Evolutionary conservation across 805 yeast species (phyloP).

Genomic region (Wickerhamomyces strasburgensis): DNA sequence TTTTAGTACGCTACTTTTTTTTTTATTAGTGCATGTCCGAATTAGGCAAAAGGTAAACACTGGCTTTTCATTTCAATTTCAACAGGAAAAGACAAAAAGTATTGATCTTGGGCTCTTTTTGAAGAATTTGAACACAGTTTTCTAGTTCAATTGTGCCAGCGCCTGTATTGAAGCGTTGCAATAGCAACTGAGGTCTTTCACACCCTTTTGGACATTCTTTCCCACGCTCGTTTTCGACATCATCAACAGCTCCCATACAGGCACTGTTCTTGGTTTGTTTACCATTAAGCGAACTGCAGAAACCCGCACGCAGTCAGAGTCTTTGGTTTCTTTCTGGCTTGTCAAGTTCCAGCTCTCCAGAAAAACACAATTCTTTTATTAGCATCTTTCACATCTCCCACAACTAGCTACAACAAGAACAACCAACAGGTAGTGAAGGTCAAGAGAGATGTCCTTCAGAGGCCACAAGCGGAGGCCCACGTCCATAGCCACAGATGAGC

Average conservation of each 20-base stretch:
- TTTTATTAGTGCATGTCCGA: slow-evolving; percentile 1
- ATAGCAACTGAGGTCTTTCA: too few relatives aligned
- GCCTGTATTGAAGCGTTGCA: too few relatives aligned
- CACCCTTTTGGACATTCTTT: too few relatives aligned
- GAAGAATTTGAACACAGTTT: too few relatives aligned
- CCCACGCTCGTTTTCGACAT: too few relatives aligned
- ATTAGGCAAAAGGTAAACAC: slow-evolving; percentile 13
- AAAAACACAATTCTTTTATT: background rate
- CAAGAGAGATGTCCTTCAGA: slow-evolving; percentile 14
- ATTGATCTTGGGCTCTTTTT: background rate
- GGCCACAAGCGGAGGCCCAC: slow-evolving; percentile 26
- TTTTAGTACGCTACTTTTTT: background rate
- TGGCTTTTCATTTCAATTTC: background rate
- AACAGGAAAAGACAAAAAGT: background rate
- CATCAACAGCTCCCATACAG: too few relatives aligned
- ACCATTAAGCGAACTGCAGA: too few relatives aligned
- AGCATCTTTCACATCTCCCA: background rate
- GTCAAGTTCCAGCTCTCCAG: too few relatives aligned
- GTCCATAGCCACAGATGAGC: slow-evolving; percentile 21
- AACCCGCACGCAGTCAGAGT: too few relatives aligned
- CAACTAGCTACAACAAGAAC: background rate
- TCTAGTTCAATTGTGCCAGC: too few relatives aligned
- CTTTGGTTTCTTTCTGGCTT: too few relatives aligned
- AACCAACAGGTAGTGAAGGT: background rate
- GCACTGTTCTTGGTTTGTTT: too few relatives aligned